Evolutionary conservation across 768 basidiomycete genomes (phyloP), one percentile per base, ranked within the genome.

Genomic region (Exidia glandulosa): DNA sequence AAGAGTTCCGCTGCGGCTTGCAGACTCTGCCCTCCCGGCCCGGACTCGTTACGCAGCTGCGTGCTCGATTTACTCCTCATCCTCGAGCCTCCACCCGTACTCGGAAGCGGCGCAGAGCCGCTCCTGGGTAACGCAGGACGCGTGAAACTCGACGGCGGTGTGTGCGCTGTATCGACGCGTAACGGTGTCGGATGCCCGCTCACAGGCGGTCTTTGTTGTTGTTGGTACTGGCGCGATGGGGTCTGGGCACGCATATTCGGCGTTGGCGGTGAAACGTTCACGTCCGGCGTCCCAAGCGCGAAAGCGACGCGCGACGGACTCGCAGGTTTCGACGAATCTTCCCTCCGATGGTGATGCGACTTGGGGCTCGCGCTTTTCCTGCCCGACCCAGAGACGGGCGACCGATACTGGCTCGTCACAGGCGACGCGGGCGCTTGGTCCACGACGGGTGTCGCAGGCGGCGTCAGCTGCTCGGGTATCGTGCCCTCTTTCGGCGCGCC

Each of bases 291-390:
- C 9, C 14, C 9, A 14, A 27, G 25, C 12, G 50, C 50, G 30
- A 54, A 54, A 4, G 50, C 50, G 50, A 54, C 50, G 30, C 50
- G 50, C 6, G 7, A 16, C 54, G 60, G 41, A n/a, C n/a, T n/a
- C n/a, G n/a, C n/a, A n/a, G n/a, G n/a, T n/a, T n/a, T n/a, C n/a
- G n/a, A n/a, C n/a, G n/a, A n/a, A n/a, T n/a, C n/a, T n/a, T n/a
- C n/a, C n/a, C n/a, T n/a, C n/a, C n/a, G n/a, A n/a, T n/a, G n/a
- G n/a, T n/a, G n/a, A 79, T 70, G 90, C 85, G 33, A 86, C 73
- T 16, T 86, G 87, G 59, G 87, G 87, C 64, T 79, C 81, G 52
- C 90, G 75, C 63, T 86, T 88, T 71, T 88, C 87, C 0, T 85
- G 84, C 58, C 75, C 78, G 50, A 80, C 80, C 19, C 83, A 72